Base-by-base conservation (phyloP, 2,329 filamentous ascomycete genomes). In the Neocatenulostroma microsporum region DNA sequence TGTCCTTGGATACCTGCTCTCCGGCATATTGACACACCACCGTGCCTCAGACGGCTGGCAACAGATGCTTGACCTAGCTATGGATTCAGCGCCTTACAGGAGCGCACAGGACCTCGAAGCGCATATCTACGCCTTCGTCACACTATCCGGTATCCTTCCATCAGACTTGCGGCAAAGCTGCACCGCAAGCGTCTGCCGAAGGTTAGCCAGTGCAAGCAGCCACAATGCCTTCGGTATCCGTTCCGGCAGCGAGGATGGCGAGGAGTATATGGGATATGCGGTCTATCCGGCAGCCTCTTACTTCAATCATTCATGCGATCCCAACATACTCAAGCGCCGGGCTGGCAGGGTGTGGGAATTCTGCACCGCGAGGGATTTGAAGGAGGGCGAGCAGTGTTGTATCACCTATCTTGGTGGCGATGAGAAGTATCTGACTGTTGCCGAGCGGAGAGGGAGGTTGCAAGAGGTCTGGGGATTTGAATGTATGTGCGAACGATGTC, bases 321-420 rank as follows among this genome's bases (percentile, higher is more conserved):
- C 66, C 17, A 70, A 65, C 28, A 42, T 70, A 2, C 50, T 48
- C 29, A 70, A 70, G 56, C 50, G 44, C 26, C 51, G 67, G 8
- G 50, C 51, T 1, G 66, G 66, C 0, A 46, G 62, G 24, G 41
- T 31, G 17, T 70, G 67, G 67, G 39, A 51, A 27, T 70, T 70
- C 34, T 46, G 51, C 25, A 50, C 61, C 3, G 55, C 42, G 1
- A 44, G 48, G 39, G 56, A 63, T 21, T 52, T 70, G 2, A 30
- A 36, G 30, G 37, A 45, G 7, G 65, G 65, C 1, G 61, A 66
- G 24, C 59, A 70, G 49, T 47, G 68, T 44, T 67, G 62, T 38
- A 70, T 70, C 41, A 67, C 60, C 24, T 70, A 70, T 51, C 37
- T 70, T 29, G 67, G 67, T 19, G 65, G 65, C 6, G 67, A 69